These are phyloP conservation scores for Aspergillus eucalypticola DNA, from an alignment of 2,329 filamentous ascomycete genomes.

Conservation along the genomic window DNA sequence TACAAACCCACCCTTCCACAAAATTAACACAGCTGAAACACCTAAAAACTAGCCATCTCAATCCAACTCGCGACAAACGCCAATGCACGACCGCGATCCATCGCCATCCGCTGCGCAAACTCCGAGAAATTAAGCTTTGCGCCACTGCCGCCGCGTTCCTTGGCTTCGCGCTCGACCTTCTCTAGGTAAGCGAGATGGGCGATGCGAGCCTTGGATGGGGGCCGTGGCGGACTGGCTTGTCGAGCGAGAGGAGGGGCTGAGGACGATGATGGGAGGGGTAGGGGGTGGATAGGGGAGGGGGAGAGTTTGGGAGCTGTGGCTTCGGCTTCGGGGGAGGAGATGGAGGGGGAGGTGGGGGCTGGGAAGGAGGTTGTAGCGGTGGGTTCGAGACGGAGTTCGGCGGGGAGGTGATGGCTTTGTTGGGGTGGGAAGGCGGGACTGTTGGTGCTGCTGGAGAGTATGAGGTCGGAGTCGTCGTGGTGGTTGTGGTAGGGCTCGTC, in stretches of 20 bases:
- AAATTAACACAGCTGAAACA: no score
- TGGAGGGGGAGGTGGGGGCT: slow-evolving; percentile 31
- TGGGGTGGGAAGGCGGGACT: slow-evolving; percentile 13
- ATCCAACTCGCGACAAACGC: slow-evolving; percentile 90
- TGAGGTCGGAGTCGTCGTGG: not conserved
- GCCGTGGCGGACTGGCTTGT: slow-evolving; percentile 18
- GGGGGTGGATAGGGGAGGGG: slow-evolving; percentile 36
- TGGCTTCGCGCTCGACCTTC: slow-evolving; percentile 67
- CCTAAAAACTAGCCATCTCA: slow-evolving; percentile 67
- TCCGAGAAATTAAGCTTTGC: slow-evolving; percentile 77
- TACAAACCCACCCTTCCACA: no score
- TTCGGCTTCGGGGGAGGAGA: slow-evolving; percentile 35
- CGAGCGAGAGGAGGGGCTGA: slow-evolving; percentile 14
- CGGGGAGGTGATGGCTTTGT: slow-evolving; percentile 21
- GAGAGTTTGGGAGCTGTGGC: slow-evolving; percentile 37
- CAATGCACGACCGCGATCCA: slow-evolving; percentile 66
- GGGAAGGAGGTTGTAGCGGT: slow-evolving; percentile 34
- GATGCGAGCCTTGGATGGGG: slow-evolving; percentile 37
- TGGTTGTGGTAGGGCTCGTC: not conserved
- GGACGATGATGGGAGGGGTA: slow-evolving; percentile 22
- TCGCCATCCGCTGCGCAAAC: slow-evolving; percentile 73
- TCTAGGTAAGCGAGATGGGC: slow-evolving; percentile 56
- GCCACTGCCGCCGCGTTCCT: slow-evolving; percentile 68
- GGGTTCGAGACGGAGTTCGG: slow-evolving; percentile 43
- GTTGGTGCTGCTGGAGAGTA: not conserved